Evolutionary conservation across 1,139 yeast species (phyloP).

Genomic region (Geotrichum citri-aurantii): DNA sequence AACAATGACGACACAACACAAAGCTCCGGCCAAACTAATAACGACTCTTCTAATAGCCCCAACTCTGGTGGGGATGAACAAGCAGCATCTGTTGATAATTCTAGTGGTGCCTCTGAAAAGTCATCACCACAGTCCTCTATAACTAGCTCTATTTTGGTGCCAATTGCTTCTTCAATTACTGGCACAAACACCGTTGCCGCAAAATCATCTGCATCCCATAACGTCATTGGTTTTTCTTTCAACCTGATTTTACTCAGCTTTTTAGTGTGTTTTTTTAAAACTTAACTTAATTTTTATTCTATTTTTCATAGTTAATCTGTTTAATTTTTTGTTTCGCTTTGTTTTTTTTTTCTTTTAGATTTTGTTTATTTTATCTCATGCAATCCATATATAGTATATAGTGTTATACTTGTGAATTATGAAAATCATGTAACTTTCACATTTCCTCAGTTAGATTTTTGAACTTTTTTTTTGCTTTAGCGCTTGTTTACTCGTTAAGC

Average conservation of each 20-base stretch:
- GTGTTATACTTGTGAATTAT: background rate
- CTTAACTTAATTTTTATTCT: too few relatives aligned
- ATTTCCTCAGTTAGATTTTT: too few relatives aligned
- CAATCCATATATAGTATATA: background rate
- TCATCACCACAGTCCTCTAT: background rate
- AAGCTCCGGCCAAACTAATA: background rate
- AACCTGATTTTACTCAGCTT: background rate
- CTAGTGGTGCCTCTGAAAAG: background rate
- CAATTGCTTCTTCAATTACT: background rate
- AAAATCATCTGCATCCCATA: conserved; percentile 3
- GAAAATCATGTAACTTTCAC: too few relatives aligned
- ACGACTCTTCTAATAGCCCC: background rate
- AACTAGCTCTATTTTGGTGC: background rate
- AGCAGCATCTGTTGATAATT: background rate
- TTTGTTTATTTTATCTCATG: too few relatives aligned
- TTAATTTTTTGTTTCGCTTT: too few relatives aligned
- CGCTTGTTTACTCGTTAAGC: too few relatives aligned
- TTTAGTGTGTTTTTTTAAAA: background rate
- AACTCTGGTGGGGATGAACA: background rate
- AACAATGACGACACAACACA: background rate
- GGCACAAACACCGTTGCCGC: background rate
- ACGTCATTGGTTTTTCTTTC: background rate
- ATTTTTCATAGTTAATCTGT: too few relatives aligned
- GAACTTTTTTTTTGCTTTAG: too few relatives aligned
- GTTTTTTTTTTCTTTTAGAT: too few relatives aligned